Percentiles rank a stretch among this genome's conserved stretches.
Conservation (phyloP, 768 basidiomycete species). For the Suillus clintonianus region DNA sequence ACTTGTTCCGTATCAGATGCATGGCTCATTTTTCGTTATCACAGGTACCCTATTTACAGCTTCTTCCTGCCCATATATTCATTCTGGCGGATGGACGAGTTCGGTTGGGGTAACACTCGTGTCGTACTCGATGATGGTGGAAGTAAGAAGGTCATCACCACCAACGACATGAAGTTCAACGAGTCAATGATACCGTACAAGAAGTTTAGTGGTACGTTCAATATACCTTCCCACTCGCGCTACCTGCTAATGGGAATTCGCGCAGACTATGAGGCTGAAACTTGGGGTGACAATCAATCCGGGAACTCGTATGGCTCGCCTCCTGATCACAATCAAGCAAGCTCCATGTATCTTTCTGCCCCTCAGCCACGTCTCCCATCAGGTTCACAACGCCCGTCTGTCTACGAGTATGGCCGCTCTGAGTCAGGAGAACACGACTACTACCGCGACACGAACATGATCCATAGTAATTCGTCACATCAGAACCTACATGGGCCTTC, state of each 20-base stretch:
- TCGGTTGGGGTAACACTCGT: slow-evolving; percentile 68
- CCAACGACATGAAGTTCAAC: slow-evolving; percentile 70
- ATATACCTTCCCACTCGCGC: neutral
- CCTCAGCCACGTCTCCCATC: slow-evolving; percentile 37
- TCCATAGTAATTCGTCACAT: slow-evolving; percentile 38
- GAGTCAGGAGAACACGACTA: slow-evolving; percentile 49
- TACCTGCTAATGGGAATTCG: slow-evolving; percentile 13
- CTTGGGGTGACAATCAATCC: slow-evolving; percentile 51
- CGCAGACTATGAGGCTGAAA: slow-evolving; percentile 65
- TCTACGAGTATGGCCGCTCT: slow-evolving; percentile 42
- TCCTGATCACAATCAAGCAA: slow-evolving; percentile 35
- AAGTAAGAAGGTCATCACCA: slow-evolving; percentile 57
- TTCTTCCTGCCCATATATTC: slow-evolving; percentile 71
- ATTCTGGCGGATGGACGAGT: slow-evolving; percentile 79
- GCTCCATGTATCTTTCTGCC: slow-evolving; percentile 26
- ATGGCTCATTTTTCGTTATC: slow-evolving; percentile 6
- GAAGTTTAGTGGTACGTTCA: slow-evolving; percentile 63
- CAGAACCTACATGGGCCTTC: slow-evolving; percentile 29
- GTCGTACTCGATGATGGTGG: slow-evolving; percentile 67
- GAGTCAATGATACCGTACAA: slow-evolving; percentile 77
- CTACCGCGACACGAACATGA: slow-evolving; percentile 56
- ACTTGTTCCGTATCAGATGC: neutral
- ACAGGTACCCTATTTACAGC: slow-evolving; percentile 65
- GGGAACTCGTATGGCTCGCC: slow-evolving; percentile 44
- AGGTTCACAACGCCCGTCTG: slow-evolving; percentile 42